Evolutionary conservation across 768 basidiomycete genomes (phyloP).

Genomic region (Boletus rubropictus): DNA sequence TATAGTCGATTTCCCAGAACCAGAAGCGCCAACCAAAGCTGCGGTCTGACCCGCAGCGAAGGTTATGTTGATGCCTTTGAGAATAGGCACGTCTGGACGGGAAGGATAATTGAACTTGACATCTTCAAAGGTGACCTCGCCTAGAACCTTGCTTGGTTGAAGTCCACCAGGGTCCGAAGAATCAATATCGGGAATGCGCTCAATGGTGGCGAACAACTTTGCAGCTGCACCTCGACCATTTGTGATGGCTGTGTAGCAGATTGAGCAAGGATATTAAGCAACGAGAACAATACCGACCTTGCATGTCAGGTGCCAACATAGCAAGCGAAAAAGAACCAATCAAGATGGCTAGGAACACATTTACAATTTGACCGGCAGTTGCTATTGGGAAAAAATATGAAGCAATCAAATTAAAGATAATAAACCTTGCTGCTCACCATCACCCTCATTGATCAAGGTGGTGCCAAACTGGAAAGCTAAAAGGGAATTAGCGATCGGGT

Average conservation of each 20-base stretch:
- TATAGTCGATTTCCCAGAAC: slow-evolving; percentile 74
- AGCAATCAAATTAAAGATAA: neutral
- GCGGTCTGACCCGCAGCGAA: slow-evolving; percentile 77
- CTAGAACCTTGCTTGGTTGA: slow-evolving; percentile 61
- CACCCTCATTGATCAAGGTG: slow-evolving; percentile 62
- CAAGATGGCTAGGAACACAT: slow-evolving; percentile 76
- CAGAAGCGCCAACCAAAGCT: slow-evolving; percentile 74
- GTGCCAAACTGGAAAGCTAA: slow-evolving; percentile 86
- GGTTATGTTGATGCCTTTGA: slow-evolving; percentile 59
- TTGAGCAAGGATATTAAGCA: neutral
- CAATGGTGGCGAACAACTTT: slow-evolving; percentile 83
- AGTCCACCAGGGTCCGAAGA: slow-evolving; percentile 62
- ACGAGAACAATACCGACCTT: slow-evolving; percentile 41
- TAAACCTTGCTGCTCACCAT: slow-evolving; percentile 35
- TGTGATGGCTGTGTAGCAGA: slow-evolving; percentile 50
- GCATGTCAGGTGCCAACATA: slow-evolving; percentile 80
- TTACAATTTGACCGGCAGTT: slow-evolving; percentile 67
- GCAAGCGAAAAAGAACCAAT: slow-evolving; percentile 90
- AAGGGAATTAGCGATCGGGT: neutral
- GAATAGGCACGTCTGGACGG: slow-evolving; percentile 71
- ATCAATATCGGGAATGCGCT: slow-evolving; percentile 83
- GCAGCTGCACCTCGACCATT: slow-evolving; percentile 83
- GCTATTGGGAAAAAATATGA: slow-evolving; percentile 35
- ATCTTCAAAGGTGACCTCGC: slow-evolving; percentile 68
- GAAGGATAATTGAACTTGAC: slow-evolving; percentile 85